Conservation (phyloP, 345 rosid species). For the Salix purpurea region DNA sequence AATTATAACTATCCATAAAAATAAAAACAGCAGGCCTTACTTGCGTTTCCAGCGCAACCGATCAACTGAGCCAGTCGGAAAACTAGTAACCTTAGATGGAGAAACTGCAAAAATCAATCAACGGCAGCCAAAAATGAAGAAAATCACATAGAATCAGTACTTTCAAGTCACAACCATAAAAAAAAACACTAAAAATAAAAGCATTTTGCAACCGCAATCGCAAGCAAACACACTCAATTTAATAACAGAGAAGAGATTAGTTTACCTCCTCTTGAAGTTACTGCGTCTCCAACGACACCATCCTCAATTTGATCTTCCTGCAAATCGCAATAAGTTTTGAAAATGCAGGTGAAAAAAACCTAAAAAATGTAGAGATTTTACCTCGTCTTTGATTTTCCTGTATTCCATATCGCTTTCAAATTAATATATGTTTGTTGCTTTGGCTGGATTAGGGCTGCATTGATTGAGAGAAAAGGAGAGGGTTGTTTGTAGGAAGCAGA, state of each 20-base stretch:
- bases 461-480: no score
- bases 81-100: slow-evolving; percentile 31
- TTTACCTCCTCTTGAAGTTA: slow-evolving; percentile 28
- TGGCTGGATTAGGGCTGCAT: no score
- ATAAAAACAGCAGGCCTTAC: slow-evolving; percentile 28
- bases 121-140: no score
- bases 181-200: no score
- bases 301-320: slow-evolving; percentile 41
- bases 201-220: no score
- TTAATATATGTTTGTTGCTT: no score
- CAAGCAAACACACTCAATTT: background rate
- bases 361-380: slow-evolving; percentile 4
- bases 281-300: slow-evolving; percentile 32
- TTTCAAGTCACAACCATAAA: no score
- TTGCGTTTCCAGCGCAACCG: slow-evolving; percentile 72
- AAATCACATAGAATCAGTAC: no score
- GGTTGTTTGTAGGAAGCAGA: no score
- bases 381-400: slow-evolving; percentile 78
- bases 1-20: background rate
- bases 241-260: slow-evolving; percentile 22
- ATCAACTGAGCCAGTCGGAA: slow-evolving; percentile 38
- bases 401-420: slow-evolving; percentile 49
- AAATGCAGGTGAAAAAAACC: background rate
- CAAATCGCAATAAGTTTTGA: no score
- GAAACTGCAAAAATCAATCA: slow-evolving; percentile 29